Conservation (phyloP, 176 grass and related monocot species). For the Avena sativa region DNA sequence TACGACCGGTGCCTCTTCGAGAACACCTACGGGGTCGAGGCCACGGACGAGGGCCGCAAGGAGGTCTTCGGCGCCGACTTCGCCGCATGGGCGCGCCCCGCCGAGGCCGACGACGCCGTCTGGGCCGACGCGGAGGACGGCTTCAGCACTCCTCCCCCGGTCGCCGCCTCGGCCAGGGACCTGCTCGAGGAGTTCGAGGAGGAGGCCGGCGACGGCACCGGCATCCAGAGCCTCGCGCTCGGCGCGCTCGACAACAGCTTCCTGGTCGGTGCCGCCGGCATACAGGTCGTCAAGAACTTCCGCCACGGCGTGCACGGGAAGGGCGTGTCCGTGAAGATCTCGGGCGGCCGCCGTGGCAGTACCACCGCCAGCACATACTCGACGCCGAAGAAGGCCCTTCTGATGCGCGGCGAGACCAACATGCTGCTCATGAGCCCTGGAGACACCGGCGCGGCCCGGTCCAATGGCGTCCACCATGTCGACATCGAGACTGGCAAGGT, state of each 20-base stretch:
- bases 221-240: conserved; percentile 90
- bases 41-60: conserved; percentile 71
- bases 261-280: conserved; percentile 70
- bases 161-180: conserved; percentile 41
- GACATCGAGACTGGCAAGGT: conserved; percentile 91
- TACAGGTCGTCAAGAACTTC: conserved; percentile 94
- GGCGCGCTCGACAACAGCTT: conserved; percentile 95
- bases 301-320: conserved; percentile 83
- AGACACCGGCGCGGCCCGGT: conserved; percentile 39
- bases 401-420: conserved; percentile 80
- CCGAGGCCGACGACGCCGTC: conserved; percentile 68
- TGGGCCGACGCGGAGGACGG: conserved; percentile 74
- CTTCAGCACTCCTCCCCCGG: conserved; percentile 34
- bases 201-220: conserved; percentile 48
- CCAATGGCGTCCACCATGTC: conserved; percentile 70
- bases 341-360: conserved; percentile 8
- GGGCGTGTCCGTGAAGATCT: conserved; percentile 72
- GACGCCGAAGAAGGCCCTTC: conserved; percentile 69
- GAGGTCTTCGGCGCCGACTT: conserved; percentile 93
- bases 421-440: conserved; percentile 92
- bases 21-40: conserved; percentile 81
- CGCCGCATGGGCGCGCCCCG: conserved; percentile 69
- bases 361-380: conserved; percentile 25
- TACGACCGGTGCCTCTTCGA: conserved; percentile 84
- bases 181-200: conserved; percentile 89